A percentile compares a stretch with the other conserved stretches of the same genome.
phyloP scores from a whole-genome alignment of 768 basidiomycete species.

The Rhodotorula graminis region DNA sequence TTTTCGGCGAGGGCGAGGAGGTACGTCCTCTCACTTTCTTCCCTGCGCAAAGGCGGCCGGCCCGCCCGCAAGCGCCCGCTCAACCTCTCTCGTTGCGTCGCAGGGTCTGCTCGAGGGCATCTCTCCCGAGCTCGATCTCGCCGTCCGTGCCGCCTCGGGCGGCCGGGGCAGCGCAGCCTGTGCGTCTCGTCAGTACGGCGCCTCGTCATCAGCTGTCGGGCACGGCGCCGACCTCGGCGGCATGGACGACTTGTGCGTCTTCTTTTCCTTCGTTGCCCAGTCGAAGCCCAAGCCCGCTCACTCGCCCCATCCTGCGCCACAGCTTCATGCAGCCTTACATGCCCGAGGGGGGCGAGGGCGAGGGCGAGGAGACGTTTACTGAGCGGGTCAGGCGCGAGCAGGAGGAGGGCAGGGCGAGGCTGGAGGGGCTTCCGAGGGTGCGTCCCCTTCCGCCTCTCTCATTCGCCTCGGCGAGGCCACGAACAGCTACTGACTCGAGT shows the following conservation, averaged over 20 bases:
- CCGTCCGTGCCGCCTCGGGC: slow-evolving; percentile 1
- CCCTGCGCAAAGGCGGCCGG: no score
- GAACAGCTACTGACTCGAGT: no score
- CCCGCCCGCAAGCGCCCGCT: no score
- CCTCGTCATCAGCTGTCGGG: slow-evolving; percentile 15
- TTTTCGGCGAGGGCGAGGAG: slow-evolving; percentile 21
- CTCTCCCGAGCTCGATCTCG: slow-evolving; percentile 24
- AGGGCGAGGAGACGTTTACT: slow-evolving; percentile 8
- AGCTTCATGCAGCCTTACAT: slow-evolving; percentile 3
- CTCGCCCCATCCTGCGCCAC: not conserved
- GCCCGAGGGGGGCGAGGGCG: slow-evolving; percentile 12
- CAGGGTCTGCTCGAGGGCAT: slow-evolving; percentile 32
- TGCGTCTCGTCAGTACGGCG: not conserved
- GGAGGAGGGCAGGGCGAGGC: slow-evolving; percentile 14
- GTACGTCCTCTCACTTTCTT: slow-evolving; percentile 1
- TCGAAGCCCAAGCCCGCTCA: no score
- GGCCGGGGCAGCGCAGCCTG: slow-evolving; percentile 1
- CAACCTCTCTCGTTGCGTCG: not conserved
- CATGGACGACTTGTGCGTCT: slow-evolving; percentile 12
- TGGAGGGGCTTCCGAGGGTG: not conserved
- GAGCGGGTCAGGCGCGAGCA: slow-evolving; percentile 22
- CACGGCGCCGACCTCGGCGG: not conserved
- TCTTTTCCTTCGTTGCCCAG: no score
- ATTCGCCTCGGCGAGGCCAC: not conserved
- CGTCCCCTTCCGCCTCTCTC: not conserved